Base-by-base conservation (phyloP, 176 grass and related monocot genomes). In the Musa acuminata region DNA sequence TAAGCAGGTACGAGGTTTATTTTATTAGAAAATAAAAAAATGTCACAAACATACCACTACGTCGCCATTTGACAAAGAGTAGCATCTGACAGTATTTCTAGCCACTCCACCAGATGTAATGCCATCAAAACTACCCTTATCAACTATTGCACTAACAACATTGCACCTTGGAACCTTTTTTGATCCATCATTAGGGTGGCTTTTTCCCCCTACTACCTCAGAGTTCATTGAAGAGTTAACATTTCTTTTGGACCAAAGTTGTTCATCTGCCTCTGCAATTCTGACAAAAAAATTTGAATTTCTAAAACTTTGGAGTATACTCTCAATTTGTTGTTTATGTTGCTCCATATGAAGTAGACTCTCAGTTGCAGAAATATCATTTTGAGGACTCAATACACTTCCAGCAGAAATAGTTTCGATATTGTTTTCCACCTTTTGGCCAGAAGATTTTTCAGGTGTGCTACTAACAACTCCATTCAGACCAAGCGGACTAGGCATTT, bases 91-190 rank as follows among this genome's bases (percentile, higher is more conserved):
- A 63, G 88, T 81, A 84, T 94, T 86, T 81, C 96, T 85, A 62
- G 91, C 96, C 0, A 95, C 82, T 82, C 96, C 96, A 66, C 88
- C 96, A 67, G 88, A 90, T 62, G 84, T 91, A 51, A 52, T 89
- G 70, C 91, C 88, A 82, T 99, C 91, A 57, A 99, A 99, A 76
- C 84, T 43, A 11, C 91, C 96, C 84, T 95, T 99, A 80, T 99
- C 91, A 75, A 88, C 88, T 64, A 91, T 55, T 17, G 81, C 92
- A 81, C 89, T 99, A 62, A 83, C 83, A 75, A 74, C 16, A 57
- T 43, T 82, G 62, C 67, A 84, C 53, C 67, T 89, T 77, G 76
- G 74, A 80, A 8, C 65, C 35, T 73, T 87, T 71, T 51, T 70
- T 27, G 77, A 76, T 79, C 51, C 87, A 69, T 73, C 82, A 26